Conservation (phyloP, 768 basidiomycete species). For the Boletus rufocinnamomeus region DNA sequence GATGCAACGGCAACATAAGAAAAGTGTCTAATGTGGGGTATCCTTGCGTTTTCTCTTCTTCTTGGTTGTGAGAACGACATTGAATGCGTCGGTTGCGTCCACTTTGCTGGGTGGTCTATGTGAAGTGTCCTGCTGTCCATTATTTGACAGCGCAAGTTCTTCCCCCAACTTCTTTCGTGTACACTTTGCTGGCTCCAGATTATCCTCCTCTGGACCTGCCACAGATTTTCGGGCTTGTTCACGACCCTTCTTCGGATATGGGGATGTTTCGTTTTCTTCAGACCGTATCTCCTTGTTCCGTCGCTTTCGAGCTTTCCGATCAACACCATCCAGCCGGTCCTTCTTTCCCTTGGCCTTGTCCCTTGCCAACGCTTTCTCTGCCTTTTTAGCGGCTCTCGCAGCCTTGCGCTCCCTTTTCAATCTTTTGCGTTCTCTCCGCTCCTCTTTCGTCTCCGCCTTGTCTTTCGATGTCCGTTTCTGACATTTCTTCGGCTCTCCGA, state of each 20-base stretch:
- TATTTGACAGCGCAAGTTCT: neutral
- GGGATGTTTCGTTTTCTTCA: neutral
- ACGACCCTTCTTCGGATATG: conserved; percentile 7
- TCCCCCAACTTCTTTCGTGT: neutral
- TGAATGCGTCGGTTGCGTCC: neutral
- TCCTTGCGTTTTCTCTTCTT: conserved; percentile 28
- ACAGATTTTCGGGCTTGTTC: conserved; percentile 10
- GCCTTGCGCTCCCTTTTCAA: conserved; percentile 26
- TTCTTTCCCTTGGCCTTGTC: neutral
- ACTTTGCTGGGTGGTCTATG: neutral
- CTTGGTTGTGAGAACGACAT: conserved; percentile 5
- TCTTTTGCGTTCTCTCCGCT: conserved; percentile 26
- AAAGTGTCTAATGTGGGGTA: conserved; percentile 11
- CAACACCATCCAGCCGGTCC: neutral
- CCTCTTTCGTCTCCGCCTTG: conserved; percentile 17
- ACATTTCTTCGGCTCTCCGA: neutral
- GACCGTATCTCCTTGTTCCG: neutral
- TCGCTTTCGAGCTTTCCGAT: conserved; percentile 3
- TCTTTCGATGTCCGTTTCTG: conserved; percentile 17
- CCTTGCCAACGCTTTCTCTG: conserved; percentile 4
- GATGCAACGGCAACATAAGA: neutral
- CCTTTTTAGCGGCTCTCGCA: conserved; percentile 18
- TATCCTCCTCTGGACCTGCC: conserved; percentile 12
- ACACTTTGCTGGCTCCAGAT: neutral
- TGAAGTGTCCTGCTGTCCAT: conserved; percentile 8